Percentiles rank a stretch among this genome's conserved stretches.
Conservation (phyloP, 805 yeast genomes). For the Kockiozyma suomiensis region DNA sequence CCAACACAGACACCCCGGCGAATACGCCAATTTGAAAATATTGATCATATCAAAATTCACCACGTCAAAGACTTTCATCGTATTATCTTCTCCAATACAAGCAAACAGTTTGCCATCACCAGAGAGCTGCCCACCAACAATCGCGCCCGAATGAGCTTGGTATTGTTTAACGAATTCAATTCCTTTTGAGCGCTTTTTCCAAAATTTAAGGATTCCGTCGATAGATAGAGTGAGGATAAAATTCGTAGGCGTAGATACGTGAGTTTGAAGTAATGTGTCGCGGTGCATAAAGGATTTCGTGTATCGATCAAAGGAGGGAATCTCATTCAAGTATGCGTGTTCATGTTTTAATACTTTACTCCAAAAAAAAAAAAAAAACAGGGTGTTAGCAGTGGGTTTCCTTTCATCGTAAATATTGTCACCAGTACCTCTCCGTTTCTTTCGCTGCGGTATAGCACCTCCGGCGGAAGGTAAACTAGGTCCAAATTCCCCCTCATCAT, state of each 20-base stretch:
- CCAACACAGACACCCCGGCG: slow-evolving; percentile 40
- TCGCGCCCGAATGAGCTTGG: slow-evolving; percentile 33
- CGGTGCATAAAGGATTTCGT: slow-evolving; percentile 38
- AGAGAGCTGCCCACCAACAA: slow-evolving; percentile 30
- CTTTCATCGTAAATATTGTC: no score
- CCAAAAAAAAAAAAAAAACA: no score
- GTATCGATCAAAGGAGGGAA: slow-evolving; percentile 36
- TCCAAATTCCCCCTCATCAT: slow-evolving; percentile 24
- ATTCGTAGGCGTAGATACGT: slow-evolving; percentile 27
- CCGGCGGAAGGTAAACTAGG: slow-evolving; percentile 20
- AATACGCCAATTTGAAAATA: slow-evolving; percentile 39
- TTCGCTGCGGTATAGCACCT: background rate
- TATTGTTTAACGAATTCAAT: slow-evolving; percentile 44
- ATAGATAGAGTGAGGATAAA: slow-evolving; percentile 41
- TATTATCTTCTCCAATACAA: slow-evolving; percentile 33
- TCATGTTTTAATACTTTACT: slow-evolving; percentile 30
- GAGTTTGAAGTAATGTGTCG: slow-evolving; percentile 22
- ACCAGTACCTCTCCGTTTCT: slow-evolving; percentile 24
- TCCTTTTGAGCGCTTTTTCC: slow-evolving; percentile 36
- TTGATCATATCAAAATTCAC: slow-evolving; percentile 45
- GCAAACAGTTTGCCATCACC: slow-evolving; percentile 40
- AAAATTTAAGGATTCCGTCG: slow-evolving; percentile 46
- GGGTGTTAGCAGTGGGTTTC: no score
- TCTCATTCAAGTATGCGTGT: slow-evolving; percentile 19
- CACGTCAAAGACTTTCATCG: slow-evolving; percentile 44